Conservation (phyloP, 1,139 yeast genomes). For the Candida sojae region DNA sequence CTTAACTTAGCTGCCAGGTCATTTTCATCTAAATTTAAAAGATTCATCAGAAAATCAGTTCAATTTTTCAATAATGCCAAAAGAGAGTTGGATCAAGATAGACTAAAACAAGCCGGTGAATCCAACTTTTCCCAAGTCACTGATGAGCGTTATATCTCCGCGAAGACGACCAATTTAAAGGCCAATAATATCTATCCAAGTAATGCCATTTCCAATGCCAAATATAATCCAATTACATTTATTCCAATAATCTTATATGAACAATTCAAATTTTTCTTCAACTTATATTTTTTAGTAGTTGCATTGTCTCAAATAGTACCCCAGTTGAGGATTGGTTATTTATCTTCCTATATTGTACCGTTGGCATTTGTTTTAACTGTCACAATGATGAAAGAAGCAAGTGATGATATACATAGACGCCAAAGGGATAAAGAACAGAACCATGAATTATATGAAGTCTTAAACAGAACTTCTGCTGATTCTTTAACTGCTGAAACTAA, state of each 20-base stretch:
- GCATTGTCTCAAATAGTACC: constrained; percentile 96
- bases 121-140: constrained; percentile 11
- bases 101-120: constrained; percentile 18
- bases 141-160: constrained; percentile 36
- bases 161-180: constrained; percentile 30
- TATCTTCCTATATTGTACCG: constrained; percentile 92
- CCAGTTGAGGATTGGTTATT: constrained; percentile 85
- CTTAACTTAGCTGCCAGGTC: constrained; percentile 18
- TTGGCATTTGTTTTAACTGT: constrained; percentile 88
- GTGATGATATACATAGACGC: constrained; percentile 89
- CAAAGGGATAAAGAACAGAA: constrained; percentile 90
- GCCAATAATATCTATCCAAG: constrained; percentile 51
- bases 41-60: constrained; percentile 17
- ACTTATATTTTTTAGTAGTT: constrained; percentile 85
- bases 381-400: constrained; percentile 94
- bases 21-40: constrained; percentile 16
- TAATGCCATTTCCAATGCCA: constrained; percentile 91
- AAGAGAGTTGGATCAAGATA: constrained; percentile 28
- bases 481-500: constrained; percentile 30
- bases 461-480: constrained; percentile 34
- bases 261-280: constrained; percentile 96
- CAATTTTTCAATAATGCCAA: constrained; percentile 28
- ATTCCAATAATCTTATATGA: constrained; percentile 88
- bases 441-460: constrained; percentile 74
- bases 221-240: constrained; percentile 86